phyloP scores from a whole-genome alignment of 2,329 filamentous ascomycete genomes.

The Ceratocystiopsis sp. region DNA sequence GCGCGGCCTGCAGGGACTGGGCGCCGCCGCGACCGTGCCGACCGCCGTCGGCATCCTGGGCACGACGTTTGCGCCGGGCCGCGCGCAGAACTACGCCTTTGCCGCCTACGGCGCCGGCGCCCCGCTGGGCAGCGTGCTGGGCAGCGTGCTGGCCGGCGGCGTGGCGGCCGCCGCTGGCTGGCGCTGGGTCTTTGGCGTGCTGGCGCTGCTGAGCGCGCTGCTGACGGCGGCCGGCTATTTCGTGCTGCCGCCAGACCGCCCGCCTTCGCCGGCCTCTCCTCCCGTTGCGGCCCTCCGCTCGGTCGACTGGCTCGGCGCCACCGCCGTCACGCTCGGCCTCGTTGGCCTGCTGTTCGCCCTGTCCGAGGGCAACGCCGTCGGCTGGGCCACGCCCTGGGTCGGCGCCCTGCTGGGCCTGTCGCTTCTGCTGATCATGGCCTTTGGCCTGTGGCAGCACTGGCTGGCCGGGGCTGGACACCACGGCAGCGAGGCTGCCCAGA shows the following conservation, averaged over 20 bases:
- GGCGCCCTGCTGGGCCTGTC: slow-evolving; percentile 41
- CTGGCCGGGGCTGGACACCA: slow-evolving; percentile 32
- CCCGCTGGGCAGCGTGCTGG: slow-evolving; percentile 45
- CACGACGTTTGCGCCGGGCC: slow-evolving; percentile 48
- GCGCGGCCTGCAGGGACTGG: slow-evolving; percentile 48
- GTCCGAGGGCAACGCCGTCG: slow-evolving; percentile 51
- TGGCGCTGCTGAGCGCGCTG: slow-evolving; percentile 40
- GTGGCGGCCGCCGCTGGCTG: slow-evolving; percentile 45
- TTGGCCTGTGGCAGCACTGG: slow-evolving; percentile 44
- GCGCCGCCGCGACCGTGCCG: slow-evolving; percentile 51
- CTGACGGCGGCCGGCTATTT: slow-evolving; percentile 40
- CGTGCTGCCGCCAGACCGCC: slow-evolving; percentile 31
- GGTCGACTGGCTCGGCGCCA: slow-evolving; percentile 51
- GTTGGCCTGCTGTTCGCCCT: slow-evolving; percentile 48
- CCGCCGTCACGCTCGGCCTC: slow-evolving; percentile 43
- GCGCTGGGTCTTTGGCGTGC: slow-evolving; percentile 51
- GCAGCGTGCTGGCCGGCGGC: slow-evolving; percentile 46
- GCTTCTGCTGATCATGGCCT: slow-evolving; percentile 34
- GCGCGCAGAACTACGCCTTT: slow-evolving; percentile 55
- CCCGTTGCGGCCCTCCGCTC: neutral
- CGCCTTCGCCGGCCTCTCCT: neutral
- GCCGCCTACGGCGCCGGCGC: slow-evolving; percentile 47
- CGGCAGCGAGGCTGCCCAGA: slow-evolving; percentile 13
- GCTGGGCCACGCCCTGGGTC: slow-evolving; percentile 48
- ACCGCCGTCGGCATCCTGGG: slow-evolving; percentile 56